Conservation (phyloP, 2,329 filamentous ascomycete genomes). For the Cadophora malorum region DNA sequence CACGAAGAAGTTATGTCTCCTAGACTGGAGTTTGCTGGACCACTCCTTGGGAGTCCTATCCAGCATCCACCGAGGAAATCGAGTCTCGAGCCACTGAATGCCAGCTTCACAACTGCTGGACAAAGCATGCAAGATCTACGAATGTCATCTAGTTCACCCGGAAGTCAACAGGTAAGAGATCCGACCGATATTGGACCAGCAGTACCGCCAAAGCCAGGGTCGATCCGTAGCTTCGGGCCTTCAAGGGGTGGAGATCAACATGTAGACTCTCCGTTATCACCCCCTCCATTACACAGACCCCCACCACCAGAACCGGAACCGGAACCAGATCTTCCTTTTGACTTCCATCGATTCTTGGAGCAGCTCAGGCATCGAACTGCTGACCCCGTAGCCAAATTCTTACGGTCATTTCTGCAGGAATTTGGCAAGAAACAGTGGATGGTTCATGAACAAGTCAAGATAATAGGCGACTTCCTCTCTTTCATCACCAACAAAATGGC, state of each 20-base stretch:
- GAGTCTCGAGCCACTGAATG: slow-evolving; percentile 75
- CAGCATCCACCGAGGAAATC: slow-evolving; percentile 84
- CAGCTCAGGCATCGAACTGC: slow-evolving; percentile 95
- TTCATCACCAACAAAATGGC: slow-evolving; percentile 99
- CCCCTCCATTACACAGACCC: slow-evolving; percentile 62
- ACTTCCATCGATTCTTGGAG: slow-evolving; percentile 96
- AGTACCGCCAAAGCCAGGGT: slow-evolving; percentile 51
- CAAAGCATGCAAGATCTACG: slow-evolving; percentile 43
- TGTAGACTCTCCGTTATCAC: slow-evolving; percentile 48
- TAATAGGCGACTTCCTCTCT: slow-evolving; percentile 92
- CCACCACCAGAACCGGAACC: slow-evolving; percentile 77
- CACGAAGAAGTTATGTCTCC: slow-evolving; percentile 93
- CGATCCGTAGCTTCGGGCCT: slow-evolving; percentile 43
- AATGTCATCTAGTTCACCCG: slow-evolving; percentile 34
- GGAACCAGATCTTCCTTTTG: slow-evolving; percentile 87
- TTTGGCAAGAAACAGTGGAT: slow-evolving; percentile 99
- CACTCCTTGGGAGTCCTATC: slow-evolving; percentile 69
- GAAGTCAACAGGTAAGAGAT: slow-evolving; percentile 31
- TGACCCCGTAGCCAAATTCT: slow-evolving; percentile 95
- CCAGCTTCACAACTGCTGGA: slow-evolving; percentile 29
- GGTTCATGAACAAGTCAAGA: slow-evolving; percentile 99
- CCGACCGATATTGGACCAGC: slow-evolving; percentile 44
- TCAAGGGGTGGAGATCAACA: slow-evolving; percentile 47
- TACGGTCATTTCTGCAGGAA: slow-evolving; percentile 92
- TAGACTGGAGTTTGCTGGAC: slow-evolving; percentile 80